These are phyloP conservation scores for Phytophthora palmivora DNA, from an alignment of 352 stramenopile genomes.

Conservation along the genomic window DNA sequence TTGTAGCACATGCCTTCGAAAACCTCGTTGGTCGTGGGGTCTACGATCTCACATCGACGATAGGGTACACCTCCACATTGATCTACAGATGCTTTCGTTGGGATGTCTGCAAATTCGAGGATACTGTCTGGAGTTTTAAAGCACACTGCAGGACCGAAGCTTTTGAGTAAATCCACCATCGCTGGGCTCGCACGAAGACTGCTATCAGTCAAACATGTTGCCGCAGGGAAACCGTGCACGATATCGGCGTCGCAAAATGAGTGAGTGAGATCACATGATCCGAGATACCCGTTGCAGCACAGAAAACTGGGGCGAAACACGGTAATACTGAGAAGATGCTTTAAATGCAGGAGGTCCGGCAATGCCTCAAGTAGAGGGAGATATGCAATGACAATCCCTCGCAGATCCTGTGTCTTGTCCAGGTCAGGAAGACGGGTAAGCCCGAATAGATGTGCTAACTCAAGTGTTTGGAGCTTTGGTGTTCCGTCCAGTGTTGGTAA, in stretches of 20 bases:
- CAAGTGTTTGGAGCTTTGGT: conserved; percentile 41
- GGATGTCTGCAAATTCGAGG: no score
- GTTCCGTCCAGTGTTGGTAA: conserved; percentile 43
- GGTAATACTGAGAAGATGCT: conserved; percentile 21
- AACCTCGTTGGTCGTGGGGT: no score
- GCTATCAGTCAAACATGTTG: conserved; percentile 19
- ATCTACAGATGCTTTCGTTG: no score
- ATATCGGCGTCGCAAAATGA: conserved; percentile 20
- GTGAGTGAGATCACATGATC: conserved; percentile 31
- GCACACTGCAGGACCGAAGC: conserved; percentile 19
- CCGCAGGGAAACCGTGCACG: conserved; percentile 9
- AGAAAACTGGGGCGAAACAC: conserved; percentile 25
- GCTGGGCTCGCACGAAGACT: conserved; percentile 7
- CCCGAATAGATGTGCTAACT: conserved; percentile 27
- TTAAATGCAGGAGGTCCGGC: conserved; percentile 28
- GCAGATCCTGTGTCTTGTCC: conserved; percentile 15
- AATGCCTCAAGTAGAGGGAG: conserved; percentile 28
- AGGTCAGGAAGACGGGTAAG: conserved; percentile 37
- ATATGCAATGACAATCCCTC: conserved; percentile 33
- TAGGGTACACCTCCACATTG: conserved; percentile 24
- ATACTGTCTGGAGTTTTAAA: no score
- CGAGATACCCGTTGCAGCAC: conserved; percentile 48
- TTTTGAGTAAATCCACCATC: conserved; percentile 17
- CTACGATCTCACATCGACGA: conserved; percentile 26
- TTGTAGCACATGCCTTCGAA: conserved; percentile 34